Conservation (phyloP, 2,329 filamentous ascomycete species). For the Hypomyces rosellus region DNA sequence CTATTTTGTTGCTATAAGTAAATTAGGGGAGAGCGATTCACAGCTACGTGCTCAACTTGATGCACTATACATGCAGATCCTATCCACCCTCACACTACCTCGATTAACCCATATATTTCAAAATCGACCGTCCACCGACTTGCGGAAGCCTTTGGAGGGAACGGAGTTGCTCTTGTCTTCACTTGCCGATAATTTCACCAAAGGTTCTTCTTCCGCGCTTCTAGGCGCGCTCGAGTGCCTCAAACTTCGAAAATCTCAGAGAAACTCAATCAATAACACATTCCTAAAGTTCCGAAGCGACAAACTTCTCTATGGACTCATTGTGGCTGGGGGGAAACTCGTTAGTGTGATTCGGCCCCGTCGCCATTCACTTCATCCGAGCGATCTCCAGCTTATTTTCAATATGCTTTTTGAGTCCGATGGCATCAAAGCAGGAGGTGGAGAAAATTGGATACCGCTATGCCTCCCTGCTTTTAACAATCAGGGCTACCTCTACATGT, state of each 20-base stretch:
- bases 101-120: conserved; percentile 81
- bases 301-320: conserved; percentile 82
- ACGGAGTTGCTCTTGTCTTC: conserved; percentile 89
- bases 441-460: conserved; percentile 95
- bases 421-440: conserved; percentile 79
- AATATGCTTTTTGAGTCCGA: conserved; percentile 99
- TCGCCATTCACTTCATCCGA: conserved; percentile 90
- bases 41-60: conserved; percentile 86
- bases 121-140: conserved; percentile 85
- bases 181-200: conserved; percentile 88
- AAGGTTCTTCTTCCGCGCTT: conserved; percentile 81
- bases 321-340: conserved; percentile 85
- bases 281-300: conserved; percentile 72
- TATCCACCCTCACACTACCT: conserved; percentile 89
- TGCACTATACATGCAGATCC: conserved; percentile 94
- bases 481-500: conserved; percentile 96
- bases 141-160: conserved; percentile 82
- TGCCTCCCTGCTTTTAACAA: conserved; percentile 97
- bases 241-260: conserved; percentile 82
- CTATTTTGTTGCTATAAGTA: conserved; percentile 89
- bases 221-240: conserved; percentile 89
- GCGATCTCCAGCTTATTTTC: conserved; percentile 93
- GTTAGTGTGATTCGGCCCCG: conserved; percentile 94
- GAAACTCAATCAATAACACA: conserved; percentile 77
- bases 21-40: conserved; percentile 82